Evolutionary conservation across 768 basidiomycete species (phyloP), one percentile per base, ranked within the genome.

Genomic region (Tylopilus subfusipes): DNA sequence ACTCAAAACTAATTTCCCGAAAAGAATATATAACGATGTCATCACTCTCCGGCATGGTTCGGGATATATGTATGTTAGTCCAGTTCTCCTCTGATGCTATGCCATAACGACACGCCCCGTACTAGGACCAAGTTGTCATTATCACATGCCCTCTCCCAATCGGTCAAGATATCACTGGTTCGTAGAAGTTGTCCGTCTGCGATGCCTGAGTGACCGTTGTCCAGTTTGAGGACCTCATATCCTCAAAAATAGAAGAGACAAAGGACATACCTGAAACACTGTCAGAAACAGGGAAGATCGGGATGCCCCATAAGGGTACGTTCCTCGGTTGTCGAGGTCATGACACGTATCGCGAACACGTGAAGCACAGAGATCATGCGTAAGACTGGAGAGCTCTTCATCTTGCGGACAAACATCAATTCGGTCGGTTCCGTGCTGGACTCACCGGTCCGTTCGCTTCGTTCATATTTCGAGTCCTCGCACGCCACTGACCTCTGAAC

Each of bases 341-440:
- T 24, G 53, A 58, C 33, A 48, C 19, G 42, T 22, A 51, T 56
- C 48, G 46, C 56, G 55, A 63, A 59, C 27, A 25, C 52, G 51
- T 64, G 46, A 53, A 46, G 21, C 55, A 55, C 59, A 83, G 95
- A 97, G 69, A 98, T 98, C 66, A 96, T 98, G 95, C 89, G 90
- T 67, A 92, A 97, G 72, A 98, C 96, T 58, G 95, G 95, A 42
- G 90, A 93, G 62, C 76, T 98, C 39, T 98, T 98, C 73, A 84
- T 98, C 36, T 76, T 97, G 61, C 80, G 95, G 58, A 93, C 95
- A 50, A 95, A 93, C 67, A 95, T 97, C 62, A 93, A 94, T 63
- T 88, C 93, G 42, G 94, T 97, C 50, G 95, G 95, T 44, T 95
- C 93, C 30, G 94, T 97, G n/a, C 75, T 98, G 42, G 94, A 98